Evolutionary conservation across 495 filamentous ascomycete species (phyloP).

Genomic region (Penicillium odoratum): DNA sequence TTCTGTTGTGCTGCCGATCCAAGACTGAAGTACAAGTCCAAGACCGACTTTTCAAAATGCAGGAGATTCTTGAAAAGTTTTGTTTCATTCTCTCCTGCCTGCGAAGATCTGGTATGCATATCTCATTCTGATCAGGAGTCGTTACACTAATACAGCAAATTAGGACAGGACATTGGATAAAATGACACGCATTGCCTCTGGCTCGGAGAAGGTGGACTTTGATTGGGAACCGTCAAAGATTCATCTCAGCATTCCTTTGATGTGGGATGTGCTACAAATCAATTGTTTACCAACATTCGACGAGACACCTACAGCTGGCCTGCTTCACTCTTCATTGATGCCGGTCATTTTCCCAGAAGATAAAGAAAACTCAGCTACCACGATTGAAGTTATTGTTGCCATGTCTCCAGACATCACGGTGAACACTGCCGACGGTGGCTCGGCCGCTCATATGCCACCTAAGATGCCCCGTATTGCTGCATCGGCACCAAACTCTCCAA

Average conservation of each 20-base stretch:
- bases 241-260: constrained; percentile 50
- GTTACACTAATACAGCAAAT: background rate
- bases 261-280: constrained; percentile 49
- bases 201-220: constrained; percentile 42
- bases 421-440: constrained; percentile 45
- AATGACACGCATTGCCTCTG: constrained; percentile 44
- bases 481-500: constrained; percentile 25
- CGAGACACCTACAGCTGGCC: constrained; percentile 28
- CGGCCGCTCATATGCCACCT: constrained; percentile 39
- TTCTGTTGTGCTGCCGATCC: constrained; percentile 47
- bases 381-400: constrained; percentile 45
- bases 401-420: constrained; percentile 46
- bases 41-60: constrained; percentile 46
- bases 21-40: constrained; percentile 46
- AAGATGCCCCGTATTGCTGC: constrained; percentile 22
- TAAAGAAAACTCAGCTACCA: constrained; percentile 27
- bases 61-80: constrained; percentile 44
- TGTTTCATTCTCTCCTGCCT: constrained; percentile 40
- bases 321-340: constrained; percentile 35
- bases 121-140: background rate
- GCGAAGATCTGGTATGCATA: constrained; percentile 35
- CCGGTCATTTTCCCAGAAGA: constrained; percentile 29
- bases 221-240: constrained; percentile 49
- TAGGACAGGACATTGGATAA: constrained; percentile 44
- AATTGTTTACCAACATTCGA: constrained; percentile 31